These are phyloP conservation scores for Penicillium sp. DNA, from an alignment of 2,329 filamentous ascomycete species.

Conservation along the genomic window DNA sequence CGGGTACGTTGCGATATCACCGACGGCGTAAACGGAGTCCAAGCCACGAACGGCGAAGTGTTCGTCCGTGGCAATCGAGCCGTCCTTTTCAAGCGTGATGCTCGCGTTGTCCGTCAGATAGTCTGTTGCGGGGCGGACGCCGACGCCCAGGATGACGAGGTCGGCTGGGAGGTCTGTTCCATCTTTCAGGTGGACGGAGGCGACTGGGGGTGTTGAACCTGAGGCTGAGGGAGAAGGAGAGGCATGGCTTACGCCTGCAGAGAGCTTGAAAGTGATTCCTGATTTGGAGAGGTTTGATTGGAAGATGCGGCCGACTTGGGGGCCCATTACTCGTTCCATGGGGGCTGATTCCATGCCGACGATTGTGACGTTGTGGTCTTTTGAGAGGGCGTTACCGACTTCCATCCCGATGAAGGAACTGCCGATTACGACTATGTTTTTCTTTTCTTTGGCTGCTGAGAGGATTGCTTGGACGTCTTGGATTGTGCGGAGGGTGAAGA, in stretches of 20 bases:
- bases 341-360: slow-evolving; percentile 86
- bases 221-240: slow-evolving; percentile 60
- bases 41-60: slow-evolving; percentile 74
- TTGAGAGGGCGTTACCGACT: slow-evolving; percentile 77
- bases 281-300: slow-evolving; percentile 77
- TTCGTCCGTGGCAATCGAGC: slow-evolving; percentile 80
- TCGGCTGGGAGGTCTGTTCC: slow-evolving; percentile 83
- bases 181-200: slow-evolving; percentile 79
- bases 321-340: slow-evolving; percentile 82
- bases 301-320: slow-evolving; percentile 77
- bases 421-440: slow-evolving; percentile 90
- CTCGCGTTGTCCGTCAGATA: slow-evolving; percentile 73
- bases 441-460: slow-evolving; percentile 72
- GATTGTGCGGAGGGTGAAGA: slow-evolving; percentile 81
- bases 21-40: slow-evolving; percentile 81
- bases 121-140: slow-evolving; percentile 81
- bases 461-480: slow-evolving; percentile 77
- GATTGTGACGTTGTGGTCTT: slow-evolving; percentile 80
- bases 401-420: slow-evolving; percentile 99
- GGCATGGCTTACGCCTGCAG: slow-evolving; percentile 79
- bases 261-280: slow-evolving; percentile 85
- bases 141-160: slow-evolving; percentile 86
- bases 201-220: slow-evolving; percentile 64
- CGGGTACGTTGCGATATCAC: slow-evolving; percentile 92
- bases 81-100: slow-evolving; percentile 75